phyloP scores from a whole-genome alignment of 2,329 filamentous ascomycete species.

The Pseudogymnoascus sp. region DNA sequence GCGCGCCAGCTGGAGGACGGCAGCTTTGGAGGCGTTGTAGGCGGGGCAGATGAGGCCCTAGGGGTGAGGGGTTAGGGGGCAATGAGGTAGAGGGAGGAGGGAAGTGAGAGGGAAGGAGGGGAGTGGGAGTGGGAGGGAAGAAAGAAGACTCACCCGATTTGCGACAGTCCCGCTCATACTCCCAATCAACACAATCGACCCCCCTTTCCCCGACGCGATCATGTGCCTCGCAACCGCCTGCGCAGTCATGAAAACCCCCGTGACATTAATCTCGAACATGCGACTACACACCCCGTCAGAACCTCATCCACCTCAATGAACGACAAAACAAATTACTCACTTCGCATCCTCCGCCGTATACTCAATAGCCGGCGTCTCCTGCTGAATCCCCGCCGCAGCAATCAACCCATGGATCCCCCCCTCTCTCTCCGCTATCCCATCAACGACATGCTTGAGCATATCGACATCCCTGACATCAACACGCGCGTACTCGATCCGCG shows the following conservation, averaged over 20 bases:
- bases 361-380: conserved; percentile 59
- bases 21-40: conserved; percentile 54
- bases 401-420: conserved; percentile 58
- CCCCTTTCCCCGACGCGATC: conserved; percentile 32
- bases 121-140: too few species aligned
- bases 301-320: conserved; percentile 13
- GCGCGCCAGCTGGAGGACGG: conserved; percentile 48
- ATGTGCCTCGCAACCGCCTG: conserved; percentile 58
- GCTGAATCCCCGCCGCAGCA: conserved; percentile 61
- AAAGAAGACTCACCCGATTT: conserved; percentile 36
- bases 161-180: conserved; percentile 41
- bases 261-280: conserved; percentile 64
- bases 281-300: conserved; percentile 32
- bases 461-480: conserved; percentile 58
- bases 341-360: conserved; percentile 44
- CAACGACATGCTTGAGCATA: conserved; percentile 48
- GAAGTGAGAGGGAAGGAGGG: not conserved
- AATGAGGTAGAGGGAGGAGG: not conserved
- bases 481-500: conserved; percentile 55
- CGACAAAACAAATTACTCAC: not conserved
- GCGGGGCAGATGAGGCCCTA: conserved; percentile 55
- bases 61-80: conserved; percentile 14
- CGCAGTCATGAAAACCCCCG: conserved; percentile 59
- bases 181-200: conserved; percentile 42
- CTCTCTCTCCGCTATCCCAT: conserved; percentile 51